phyloP scores from a whole-genome alignment of 495 filamentous ascomycete species.

The Venustampulla echinocandica region DNA sequence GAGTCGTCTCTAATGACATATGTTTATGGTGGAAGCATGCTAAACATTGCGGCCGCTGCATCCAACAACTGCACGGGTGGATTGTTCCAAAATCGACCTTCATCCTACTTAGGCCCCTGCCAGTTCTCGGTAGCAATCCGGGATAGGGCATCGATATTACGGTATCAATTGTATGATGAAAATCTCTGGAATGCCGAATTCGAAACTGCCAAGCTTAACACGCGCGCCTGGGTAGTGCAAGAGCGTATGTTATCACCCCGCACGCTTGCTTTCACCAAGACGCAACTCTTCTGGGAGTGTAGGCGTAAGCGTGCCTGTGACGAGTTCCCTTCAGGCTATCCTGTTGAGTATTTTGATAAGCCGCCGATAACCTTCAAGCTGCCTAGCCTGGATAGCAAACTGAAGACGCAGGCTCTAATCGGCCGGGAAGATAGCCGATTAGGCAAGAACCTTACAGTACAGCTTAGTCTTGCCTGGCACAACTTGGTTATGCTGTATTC shows the following conservation, averaged over 20 bases:
- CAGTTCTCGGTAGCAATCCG: background rate
- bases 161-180: background rate
- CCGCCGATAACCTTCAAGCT: too few species aligned
- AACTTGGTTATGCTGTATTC: too few species aligned
- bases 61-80: background rate
- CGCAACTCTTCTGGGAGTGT: slow-evolving; percentile 8
- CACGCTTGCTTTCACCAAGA: background rate
- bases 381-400: too few species aligned
- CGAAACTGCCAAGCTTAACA: background rate
- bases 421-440: too few species aligned
- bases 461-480: too few species aligned
- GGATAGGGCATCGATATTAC: background rate
- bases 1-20: background rate
- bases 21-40: background rate
- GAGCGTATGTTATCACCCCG: slow-evolving; percentile 1
- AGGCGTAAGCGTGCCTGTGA: background rate
- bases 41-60: background rate
- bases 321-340: too few species aligned
- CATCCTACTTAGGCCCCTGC: background rate
- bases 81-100: background rate
- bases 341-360: too few species aligned
- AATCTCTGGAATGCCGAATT: background rate
- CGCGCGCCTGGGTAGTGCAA: slow-evolving; percentile 5
- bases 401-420: too few species aligned
- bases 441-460: too few species aligned